Conservation (phyloP, 2,329 filamentous ascomycete species). For the Colletotrichum tanaceti region DNA sequence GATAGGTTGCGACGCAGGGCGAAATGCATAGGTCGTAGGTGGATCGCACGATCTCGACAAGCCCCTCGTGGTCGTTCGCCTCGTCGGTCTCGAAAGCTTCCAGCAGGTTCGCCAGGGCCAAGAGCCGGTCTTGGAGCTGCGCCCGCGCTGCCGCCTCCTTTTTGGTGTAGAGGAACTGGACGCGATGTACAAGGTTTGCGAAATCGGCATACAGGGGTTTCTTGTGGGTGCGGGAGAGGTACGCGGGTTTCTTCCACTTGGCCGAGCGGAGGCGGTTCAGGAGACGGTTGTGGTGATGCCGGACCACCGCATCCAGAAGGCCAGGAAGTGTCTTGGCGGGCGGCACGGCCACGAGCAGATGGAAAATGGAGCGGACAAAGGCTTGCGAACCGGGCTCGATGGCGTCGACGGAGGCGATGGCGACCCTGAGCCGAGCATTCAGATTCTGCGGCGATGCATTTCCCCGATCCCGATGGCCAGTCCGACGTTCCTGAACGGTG, state of each 20-base stretch:
- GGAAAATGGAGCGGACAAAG: conserved; percentile 35
- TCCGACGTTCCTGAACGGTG: conserved; percentile 34
- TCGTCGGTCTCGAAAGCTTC: conserved; percentile 31
- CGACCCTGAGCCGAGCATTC: conserved; percentile 19
- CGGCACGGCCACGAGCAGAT: conserved; percentile 13
- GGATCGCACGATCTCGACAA: conserved; percentile 26
- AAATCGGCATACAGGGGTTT: conserved; percentile 40
- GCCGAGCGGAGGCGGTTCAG: conserved; percentile 40
- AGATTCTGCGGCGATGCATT: not conserved
- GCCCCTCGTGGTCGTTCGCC: conserved; percentile 21
- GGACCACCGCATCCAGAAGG: conserved; percentile 27
- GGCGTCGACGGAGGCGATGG: conserved; percentile 39
- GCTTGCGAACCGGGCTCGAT: conserved; percentile 34
- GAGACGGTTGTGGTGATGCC: conserved; percentile 40
- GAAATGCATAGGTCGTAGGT: conserved; percentile 36
- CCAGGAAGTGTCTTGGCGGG: conserved; percentile 15
- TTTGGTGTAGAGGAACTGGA: conserved; percentile 36
- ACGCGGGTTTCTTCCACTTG: conserved; percentile 39
- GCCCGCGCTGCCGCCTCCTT: conserved; percentile 25
- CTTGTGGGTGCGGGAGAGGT: conserved; percentile 40
- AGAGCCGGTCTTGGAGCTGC: conserved; percentile 26
- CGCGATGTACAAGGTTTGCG: conserved; percentile 32
- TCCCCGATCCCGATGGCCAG: not conserved
- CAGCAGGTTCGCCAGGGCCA: conserved; percentile 22
- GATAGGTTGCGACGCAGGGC: conserved; percentile 24